Conservation (phyloP, 306 rosid species). For the Rosa lucieae region DNA sequence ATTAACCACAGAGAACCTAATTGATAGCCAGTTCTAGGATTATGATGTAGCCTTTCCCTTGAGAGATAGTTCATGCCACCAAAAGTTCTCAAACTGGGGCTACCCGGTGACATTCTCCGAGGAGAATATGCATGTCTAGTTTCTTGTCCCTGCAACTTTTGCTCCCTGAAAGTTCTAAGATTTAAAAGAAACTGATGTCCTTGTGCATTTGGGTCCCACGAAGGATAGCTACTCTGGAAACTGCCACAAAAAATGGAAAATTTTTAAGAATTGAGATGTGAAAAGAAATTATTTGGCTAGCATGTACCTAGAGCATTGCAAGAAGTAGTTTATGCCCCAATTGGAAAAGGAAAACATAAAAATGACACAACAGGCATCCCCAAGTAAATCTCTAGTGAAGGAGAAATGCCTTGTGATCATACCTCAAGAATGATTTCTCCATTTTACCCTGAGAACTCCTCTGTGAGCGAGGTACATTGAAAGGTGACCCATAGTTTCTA, state of each 20-base stretch:
- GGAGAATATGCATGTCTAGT: slow-evolving; percentile 42
- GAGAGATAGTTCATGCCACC: slow-evolving; percentile 43
- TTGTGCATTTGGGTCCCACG: slow-evolving; percentile 75
- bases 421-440: slow-evolving; percentile 99
- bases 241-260: slow-evolving; percentile 45
- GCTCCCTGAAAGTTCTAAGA: slow-evolving; percentile 63
- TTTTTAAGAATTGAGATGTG: slow-evolving; percentile 9
- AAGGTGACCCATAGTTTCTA: slow-evolving; percentile 70
- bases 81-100: slow-evolving; percentile 39
- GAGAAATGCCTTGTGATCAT: slow-evolving; percentile 20
- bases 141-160: slow-evolving; percentile 47
- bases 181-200: slow-evolving; percentile 62
- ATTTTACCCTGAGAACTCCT: slow-evolving; percentile 97
- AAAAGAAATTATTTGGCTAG: background rate
- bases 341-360: background rate
- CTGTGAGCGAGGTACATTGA: slow-evolving; percentile 43
- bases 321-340: background rate
- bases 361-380: background rate
- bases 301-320: background rate
- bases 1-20: slow-evolving; percentile 57
- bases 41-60: slow-evolving; percentile 41
- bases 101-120: slow-evolving; percentile 45
- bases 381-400: background rate
- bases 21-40: slow-evolving; percentile 44
- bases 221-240: slow-evolving; percentile 75